Percentiles rank a stretch among this genome's conserved stretches.
phyloP scores from a whole-genome alignment of 345 rosid species.

The Salix arbutifolia region DNA sequence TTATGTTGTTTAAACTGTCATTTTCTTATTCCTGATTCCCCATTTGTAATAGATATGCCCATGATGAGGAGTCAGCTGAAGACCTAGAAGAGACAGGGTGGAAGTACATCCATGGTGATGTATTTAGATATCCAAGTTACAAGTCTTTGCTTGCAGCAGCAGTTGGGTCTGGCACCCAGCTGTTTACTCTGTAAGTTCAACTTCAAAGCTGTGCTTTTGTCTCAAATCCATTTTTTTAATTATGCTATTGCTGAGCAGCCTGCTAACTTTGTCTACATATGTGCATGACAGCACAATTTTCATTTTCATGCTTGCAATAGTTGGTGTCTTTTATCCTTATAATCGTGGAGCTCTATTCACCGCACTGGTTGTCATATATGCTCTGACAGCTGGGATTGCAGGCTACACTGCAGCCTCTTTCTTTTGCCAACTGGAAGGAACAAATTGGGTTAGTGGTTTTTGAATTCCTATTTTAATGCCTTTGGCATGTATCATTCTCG shows the following conservation, averaged over 20 bases:
- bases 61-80: conserved; percentile 86
- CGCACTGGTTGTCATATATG: conserved; percentile 31
- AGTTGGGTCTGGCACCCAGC: conserved; percentile 73
- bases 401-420: conserved; percentile 30
- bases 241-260: not conserved
- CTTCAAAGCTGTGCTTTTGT: not conserved
- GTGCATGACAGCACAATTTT: conserved; percentile 18
- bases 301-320: conserved; percentile 25
- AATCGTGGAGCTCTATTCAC: conserved; percentile 34
- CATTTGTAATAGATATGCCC: conserved; percentile 50
- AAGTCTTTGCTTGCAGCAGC: conserved; percentile 74
- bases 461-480: not conserved
- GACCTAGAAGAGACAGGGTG: conserved; percentile 90
- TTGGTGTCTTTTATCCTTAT: conserved; percentile 33
- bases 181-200: conserved; percentile 67
- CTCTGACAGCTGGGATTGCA: conserved; percentile 30
- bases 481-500: not conserved
- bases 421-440: conserved; percentile 32
- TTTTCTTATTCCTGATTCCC: not conserved
- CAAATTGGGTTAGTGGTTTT: conserved; percentile 21
- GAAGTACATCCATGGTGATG: conserved; percentile 87
- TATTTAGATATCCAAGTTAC: conserved; percentile 67
- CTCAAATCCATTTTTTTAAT: not conserved
- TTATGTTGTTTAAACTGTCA: not conserved
- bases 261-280: not conserved